These are phyloP conservation scores for Ceraceosorus bombacis DNA, from an alignment of 1,284 basidiomycete species.

Conservation along the genomic window DNA sequence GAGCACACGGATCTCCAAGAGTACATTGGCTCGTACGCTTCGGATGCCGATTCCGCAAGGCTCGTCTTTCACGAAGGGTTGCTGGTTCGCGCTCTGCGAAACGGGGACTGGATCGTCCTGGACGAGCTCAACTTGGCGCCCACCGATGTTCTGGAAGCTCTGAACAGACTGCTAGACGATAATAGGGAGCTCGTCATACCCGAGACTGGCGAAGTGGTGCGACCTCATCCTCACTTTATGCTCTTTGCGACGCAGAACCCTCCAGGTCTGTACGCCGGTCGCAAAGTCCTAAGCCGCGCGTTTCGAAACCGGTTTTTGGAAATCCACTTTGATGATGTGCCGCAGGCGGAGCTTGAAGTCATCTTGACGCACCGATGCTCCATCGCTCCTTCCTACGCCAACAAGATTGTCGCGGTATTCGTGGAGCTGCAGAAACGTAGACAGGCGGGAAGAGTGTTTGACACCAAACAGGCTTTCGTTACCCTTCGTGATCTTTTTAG, in stretches of 20 bases:
- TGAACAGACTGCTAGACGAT: conserved; percentile 93
- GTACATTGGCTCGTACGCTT: conserved; percentile 93
- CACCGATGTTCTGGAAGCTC: conserved; percentile 92
- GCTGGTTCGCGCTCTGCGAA: conserved; percentile 80
- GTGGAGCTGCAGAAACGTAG: conserved; percentile 85
- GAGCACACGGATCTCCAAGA: conserved; percentile 98
- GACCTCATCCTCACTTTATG: conserved; percentile 92
- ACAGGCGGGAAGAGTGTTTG: conserved; percentile 84
- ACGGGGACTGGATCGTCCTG: conserved; percentile 95
- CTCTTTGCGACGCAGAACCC: conserved; percentile 98
- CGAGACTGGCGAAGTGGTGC: conserved; percentile 89
- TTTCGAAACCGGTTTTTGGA: conserved; percentile 98
- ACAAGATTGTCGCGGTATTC: conserved; percentile 85
- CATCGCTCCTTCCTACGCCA: conserved; percentile 60
- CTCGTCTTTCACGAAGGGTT: conserved; percentile 84
- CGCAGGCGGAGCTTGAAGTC: conserved; percentile 82
- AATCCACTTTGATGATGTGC: conserved; percentile 95
- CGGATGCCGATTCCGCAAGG: conserved; percentile 83
- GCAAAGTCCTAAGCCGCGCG: conserved; percentile 89
- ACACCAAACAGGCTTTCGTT: conserved; percentile 93
- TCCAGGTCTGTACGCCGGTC: conserved; percentile 89
- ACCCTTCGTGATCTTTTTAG: conserved; percentile 95
- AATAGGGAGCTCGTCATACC: conserved; percentile 94
- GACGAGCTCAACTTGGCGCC: conserved; percentile 97
- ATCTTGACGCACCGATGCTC: conserved; percentile 54